Conservation (phyloP, 2,329 filamentous ascomycete genomes). For the Hymenoscyphus salicellus region DNA sequence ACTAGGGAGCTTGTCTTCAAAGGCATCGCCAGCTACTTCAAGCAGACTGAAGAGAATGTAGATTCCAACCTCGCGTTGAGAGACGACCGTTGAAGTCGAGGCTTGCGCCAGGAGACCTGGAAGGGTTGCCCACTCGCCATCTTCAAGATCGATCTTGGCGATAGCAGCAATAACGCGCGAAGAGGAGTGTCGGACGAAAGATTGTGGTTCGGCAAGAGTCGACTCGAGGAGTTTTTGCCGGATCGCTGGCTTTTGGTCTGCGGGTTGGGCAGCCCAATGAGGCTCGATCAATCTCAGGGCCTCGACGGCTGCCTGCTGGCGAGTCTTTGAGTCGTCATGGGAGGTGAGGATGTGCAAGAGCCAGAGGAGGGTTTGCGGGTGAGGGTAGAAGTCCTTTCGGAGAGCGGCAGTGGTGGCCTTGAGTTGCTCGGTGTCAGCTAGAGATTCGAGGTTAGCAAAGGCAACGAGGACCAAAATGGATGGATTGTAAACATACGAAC, state of each 20-base stretch:
- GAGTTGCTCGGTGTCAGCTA: conserved; percentile 84
- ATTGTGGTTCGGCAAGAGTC: conserved; percentile 73
- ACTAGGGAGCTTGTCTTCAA: conserved; percentile 74
- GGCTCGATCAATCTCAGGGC: conserved; percentile 76
- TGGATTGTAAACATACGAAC: conserved; percentile 62
- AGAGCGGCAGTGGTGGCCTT: conserved; percentile 87
- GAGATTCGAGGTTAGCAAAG: conserved; percentile 26
- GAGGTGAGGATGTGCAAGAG: conserved; percentile 86
- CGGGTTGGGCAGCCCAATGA: conserved; percentile 76
- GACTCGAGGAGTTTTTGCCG: conserved; percentile 81
- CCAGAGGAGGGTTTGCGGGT: conserved; percentile 77
- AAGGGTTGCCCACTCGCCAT: conserved; percentile 81
- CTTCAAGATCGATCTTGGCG: conserved; percentile 79
- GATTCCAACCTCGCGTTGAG: conserved; percentile 83
- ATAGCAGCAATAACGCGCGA: conserved; percentile 86
- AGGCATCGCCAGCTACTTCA: conserved; percentile 81
- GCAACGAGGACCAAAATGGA: conserved; percentile 15
- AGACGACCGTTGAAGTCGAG: conserved; percentile 68
- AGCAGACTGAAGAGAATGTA: conserved; percentile 92
- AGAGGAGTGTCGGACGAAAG: conserved; percentile 78
- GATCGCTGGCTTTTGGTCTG: conserved; percentile 74
- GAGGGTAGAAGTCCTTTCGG: conserved; percentile 89
- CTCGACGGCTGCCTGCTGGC: conserved; percentile 90
- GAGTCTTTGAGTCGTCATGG: conserved; percentile 58
- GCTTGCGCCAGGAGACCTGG: conserved; percentile 76